A percentile compares a stretch with the other conserved stretches of the same genome.
These are phyloP conservation scores for Grigorovia transvaalensis DNA, from an alignment of 805 yeast species.

Conservation along the genomic window DNA sequence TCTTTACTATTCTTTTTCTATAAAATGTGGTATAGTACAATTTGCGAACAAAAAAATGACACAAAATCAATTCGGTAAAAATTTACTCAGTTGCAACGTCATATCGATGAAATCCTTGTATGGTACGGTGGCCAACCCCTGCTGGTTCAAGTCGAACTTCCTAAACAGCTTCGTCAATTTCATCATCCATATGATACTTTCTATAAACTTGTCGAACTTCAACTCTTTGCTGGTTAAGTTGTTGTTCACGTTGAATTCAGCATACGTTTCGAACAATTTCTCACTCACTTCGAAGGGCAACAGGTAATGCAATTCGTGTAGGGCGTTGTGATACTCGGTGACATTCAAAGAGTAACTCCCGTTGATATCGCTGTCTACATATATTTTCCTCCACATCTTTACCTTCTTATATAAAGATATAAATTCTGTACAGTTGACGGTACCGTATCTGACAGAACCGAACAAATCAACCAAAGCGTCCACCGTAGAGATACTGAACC, in stretches of 20 bases:
- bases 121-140: constrained; percentile 59
- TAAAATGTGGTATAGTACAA: too few relatives aligned
- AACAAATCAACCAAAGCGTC: constrained; percentile 28
- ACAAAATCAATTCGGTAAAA: constrained; percentile 19
- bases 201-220: constrained; percentile 75
- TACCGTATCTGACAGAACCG: constrained; percentile 29
- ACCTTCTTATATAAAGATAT: constrained; percentile 26
- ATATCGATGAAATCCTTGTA: constrained; percentile 59
- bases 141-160: constrained; percentile 61
- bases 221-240: constrained; percentile 30
- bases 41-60: not conserved
- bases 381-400: constrained; percentile 28
- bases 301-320: constrained; percentile 27
- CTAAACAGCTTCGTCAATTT: constrained; percentile 71
- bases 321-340: constrained; percentile 25
- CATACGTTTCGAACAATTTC: constrained; percentile 28
- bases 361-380: constrained; percentile 29
- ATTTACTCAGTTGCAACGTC: constrained; percentile 30
- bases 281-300: constrained; percentile 28
- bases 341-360: constrained; percentile 25
- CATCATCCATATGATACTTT: constrained; percentile 64
- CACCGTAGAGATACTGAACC: constrained; percentile 27
- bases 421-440: constrained; percentile 26
- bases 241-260: constrained; percentile 22
- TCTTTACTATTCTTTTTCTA: too few relatives aligned